Evolutionary conservation across 768 basidiomycete species (phyloP).

Genomic region (Pleurotus djamor): DNA sequence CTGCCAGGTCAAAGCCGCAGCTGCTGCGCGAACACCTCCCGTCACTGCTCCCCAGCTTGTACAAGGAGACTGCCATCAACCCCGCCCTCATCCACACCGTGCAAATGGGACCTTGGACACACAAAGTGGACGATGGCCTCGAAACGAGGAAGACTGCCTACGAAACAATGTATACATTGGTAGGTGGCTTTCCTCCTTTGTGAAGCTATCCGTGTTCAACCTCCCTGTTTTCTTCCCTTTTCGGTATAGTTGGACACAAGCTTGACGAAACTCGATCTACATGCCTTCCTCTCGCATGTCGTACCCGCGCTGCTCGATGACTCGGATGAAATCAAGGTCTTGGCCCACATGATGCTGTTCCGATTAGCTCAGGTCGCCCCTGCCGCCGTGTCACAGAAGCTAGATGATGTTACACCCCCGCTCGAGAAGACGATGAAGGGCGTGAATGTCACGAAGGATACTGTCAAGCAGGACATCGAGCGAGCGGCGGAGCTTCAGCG

Average conservation of each 20-base stretch:
- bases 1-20: conserved; percentile 92
- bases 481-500: conserved; percentile 88
- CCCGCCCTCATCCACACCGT: conserved; percentile 82
- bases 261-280: conserved; percentile 81
- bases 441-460: conserved; percentile 87
- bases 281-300: conserved; percentile 80
- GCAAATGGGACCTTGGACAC: conserved; percentile 97
- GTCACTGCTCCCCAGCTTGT: conserved; percentile 76
- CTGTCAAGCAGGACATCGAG: conserved; percentile 91
- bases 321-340: conserved; percentile 95
- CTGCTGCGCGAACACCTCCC: conserved; percentile 84
- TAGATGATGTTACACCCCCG: conserved; percentile 83
- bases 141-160: conserved; percentile 97
- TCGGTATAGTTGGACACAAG: conserved; percentile 80
- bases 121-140: conserved; percentile 95
- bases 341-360: conserved; percentile 94
- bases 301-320: conserved; percentile 84
- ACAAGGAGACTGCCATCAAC: conserved; percentile 82
- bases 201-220: neutral
- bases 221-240: too few relatives aligned
- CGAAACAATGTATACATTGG: conserved; percentile 95
- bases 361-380: conserved; percentile 87
- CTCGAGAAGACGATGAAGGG: conserved; percentile 91
- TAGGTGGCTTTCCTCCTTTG: conserved; percentile 30
- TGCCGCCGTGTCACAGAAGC: conserved; percentile 74